A percentile compares a stretch with the other conserved stretches of the same genome.
Evolutionary conservation across 1,284 basidiomycete genomes (phyloP).

Genomic region (Ustilago cynodontis): DNA sequence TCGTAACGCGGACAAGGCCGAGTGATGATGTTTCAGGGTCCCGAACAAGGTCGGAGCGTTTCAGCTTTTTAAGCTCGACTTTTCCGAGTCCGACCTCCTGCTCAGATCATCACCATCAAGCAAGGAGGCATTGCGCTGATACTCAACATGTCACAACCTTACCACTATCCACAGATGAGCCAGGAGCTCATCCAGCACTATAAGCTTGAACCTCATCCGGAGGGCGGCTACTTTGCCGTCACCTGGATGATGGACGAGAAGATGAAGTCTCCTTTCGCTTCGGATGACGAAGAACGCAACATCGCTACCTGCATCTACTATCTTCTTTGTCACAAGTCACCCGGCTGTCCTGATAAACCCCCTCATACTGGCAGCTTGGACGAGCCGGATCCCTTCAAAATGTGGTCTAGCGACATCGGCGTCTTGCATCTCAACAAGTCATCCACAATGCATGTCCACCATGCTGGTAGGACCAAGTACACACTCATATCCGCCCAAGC

Average conservation of each 20-base stretch:
- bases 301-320: constrained; percentile 55
- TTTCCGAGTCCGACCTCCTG: neutral
- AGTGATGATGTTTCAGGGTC: constrained; percentile 11
- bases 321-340: constrained; percentile 42
- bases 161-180: constrained; percentile 45
- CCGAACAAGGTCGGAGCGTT: neutral
- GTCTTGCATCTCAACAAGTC: constrained; percentile 54
- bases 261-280: constrained; percentile 44
- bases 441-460: constrained; percentile 55
- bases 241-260: constrained; percentile 36
- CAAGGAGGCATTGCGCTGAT: neutral
- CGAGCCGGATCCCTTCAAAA: constrained; percentile 36
- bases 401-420: constrained; percentile 46
- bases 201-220: constrained; percentile 52
- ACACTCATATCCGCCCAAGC: constrained; percentile 53
- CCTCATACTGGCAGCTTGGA: neutral
- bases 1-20: neutral
- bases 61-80: neutral
- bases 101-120: neutral
- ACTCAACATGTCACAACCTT: constrained; percentile 18
- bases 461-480: constrained; percentile 50
- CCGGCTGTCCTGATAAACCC: constrained; percentile 25
- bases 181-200: constrained; percentile 42
- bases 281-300: constrained; percentile 30
- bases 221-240: constrained; percentile 51